These are phyloP conservation scores for Micractinium sp. DNA, from an alignment of 139 green algal species.

Conservation along the genomic window DNA sequence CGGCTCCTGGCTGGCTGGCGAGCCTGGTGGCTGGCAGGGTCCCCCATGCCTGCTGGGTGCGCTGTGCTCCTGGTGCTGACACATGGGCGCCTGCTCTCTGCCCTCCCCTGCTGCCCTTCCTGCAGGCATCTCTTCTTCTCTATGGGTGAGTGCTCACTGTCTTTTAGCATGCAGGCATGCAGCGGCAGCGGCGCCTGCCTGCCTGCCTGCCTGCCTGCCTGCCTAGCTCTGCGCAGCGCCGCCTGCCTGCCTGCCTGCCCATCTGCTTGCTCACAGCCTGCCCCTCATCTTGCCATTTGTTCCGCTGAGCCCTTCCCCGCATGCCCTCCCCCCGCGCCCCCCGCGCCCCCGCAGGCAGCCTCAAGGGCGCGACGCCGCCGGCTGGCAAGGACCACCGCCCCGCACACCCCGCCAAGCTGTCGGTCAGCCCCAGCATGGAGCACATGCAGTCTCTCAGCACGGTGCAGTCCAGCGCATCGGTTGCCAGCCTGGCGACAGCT, in stretches of 20 bases:
- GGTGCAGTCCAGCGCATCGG: neutral
- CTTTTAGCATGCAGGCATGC: neutral
- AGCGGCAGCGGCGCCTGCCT: neutral
- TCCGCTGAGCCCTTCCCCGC: neutral
- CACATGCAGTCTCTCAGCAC: conserved; percentile 34
- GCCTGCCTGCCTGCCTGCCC: neutral
- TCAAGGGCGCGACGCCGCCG: neutral
- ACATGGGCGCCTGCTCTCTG: neutral
- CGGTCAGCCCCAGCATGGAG: conserved; percentile 56
- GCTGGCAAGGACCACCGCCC: conserved; percentile 4
- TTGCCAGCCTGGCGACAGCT: neutral
- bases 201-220: neutral
- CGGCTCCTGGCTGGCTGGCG: too few species aligned
- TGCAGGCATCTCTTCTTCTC: conserved; percentile 84
- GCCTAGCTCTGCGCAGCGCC: neutral
- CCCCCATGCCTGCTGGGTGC: neutral
- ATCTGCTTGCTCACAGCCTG: neutral
- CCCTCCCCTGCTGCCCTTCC: neutral
- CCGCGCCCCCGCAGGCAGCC: neutral
- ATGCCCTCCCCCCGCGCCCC: neutral
- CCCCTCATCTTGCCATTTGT: neutral
- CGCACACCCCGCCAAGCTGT: neutral
- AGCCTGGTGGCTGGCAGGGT: neutral
- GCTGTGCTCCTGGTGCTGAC: neutral
- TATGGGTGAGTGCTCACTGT: conserved; percentile 37